Conservation (phyloP, 208 protist genomes). For the Acanthamoeba royreba region DNA sequence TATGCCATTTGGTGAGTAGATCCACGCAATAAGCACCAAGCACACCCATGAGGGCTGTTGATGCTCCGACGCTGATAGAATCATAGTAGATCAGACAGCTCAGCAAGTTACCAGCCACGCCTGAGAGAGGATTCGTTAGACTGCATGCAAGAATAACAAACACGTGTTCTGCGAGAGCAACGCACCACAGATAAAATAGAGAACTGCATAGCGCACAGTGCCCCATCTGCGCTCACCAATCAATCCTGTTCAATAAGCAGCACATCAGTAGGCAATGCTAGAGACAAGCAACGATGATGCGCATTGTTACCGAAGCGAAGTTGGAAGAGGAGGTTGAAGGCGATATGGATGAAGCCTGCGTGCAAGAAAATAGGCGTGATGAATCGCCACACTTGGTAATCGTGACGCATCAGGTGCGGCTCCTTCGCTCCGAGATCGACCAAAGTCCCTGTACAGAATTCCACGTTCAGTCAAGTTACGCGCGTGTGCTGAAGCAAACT, state of each 20-base stretch:
- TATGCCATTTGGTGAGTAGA: neutral
- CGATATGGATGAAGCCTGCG: neutral
- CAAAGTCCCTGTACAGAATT: neutral
- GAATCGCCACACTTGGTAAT: neutral
- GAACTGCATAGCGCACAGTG: neutral
- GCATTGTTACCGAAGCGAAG: constrained; percentile 28
- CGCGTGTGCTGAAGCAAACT: neutral
- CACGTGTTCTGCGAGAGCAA: neutral
- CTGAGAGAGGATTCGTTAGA: neutral
- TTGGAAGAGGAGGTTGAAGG: constrained; percentile 18
- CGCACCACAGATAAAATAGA: neutral
- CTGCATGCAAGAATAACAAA: neutral
- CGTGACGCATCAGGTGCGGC: neutral
- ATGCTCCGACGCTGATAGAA: neutral
- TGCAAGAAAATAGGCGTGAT: constrained; percentile 20
- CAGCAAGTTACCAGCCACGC: neutral
- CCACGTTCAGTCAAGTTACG: neutral
- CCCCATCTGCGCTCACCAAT: neutral
- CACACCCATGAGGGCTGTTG: constrained; percentile 2
- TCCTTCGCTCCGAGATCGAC: neutral
- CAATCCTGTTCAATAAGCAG: neutral
- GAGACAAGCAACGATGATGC: too few relatives aligned
- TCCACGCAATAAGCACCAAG: neutral
- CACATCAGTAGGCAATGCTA: too few relatives aligned
- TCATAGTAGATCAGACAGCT: neutral